phyloP scores from a whole-genome alignment of 331 rosid species.

The Malus hybrid region DNA sequence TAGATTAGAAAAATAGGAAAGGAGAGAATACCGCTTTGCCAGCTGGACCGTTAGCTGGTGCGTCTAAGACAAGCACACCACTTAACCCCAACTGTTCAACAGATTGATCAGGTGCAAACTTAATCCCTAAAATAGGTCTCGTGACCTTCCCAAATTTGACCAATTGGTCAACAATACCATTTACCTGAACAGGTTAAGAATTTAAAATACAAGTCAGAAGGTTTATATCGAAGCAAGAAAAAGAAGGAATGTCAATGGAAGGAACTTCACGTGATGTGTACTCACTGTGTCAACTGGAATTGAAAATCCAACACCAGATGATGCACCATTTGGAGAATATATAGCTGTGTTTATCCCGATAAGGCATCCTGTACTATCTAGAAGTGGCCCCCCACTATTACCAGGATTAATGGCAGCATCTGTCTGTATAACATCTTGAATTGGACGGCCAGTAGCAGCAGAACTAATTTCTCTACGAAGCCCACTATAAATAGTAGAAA shows the following conservation, averaged over 20 bases:
- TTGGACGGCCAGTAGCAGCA: conserved; percentile 95
- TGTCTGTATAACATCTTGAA: conserved; percentile 96
- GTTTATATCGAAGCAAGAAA: conserved; percentile 3
- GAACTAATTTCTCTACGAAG: conserved; percentile 97
- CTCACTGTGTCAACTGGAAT: conserved; percentile 98
- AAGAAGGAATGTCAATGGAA: not conserved
- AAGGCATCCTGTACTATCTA: conserved; percentile 85
- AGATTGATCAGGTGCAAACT: conserved; percentile 98
- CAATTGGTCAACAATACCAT: conserved; percentile 92
- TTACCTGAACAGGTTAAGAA: conserved; percentile 39
- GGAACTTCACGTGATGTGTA: conserved; percentile 1
- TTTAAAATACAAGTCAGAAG: not conserved
- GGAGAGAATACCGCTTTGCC: conserved; percentile 74
- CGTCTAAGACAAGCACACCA: conserved; percentile 95
- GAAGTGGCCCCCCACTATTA: conserved; percentile 95
- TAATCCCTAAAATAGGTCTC: conserved; percentile 92
- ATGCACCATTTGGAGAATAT: conserved; percentile 95
- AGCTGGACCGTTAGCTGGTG: conserved; percentile 86
- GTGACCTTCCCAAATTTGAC: conserved; percentile 96
- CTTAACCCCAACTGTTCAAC: conserved; percentile 90
- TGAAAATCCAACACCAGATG: conserved; percentile 97
- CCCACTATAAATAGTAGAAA: conserved; percentile 46
- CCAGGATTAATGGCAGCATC: conserved; percentile 99
- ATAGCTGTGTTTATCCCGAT: conserved; percentile 95
- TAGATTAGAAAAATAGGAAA: not conserved